A percentile compares a stretch with the other conserved stretches of the same genome.
Evolutionary conservation across 495 filamentous ascomycete species (phyloP).

Genomic region (Penicillium robsamsonii): DNA sequence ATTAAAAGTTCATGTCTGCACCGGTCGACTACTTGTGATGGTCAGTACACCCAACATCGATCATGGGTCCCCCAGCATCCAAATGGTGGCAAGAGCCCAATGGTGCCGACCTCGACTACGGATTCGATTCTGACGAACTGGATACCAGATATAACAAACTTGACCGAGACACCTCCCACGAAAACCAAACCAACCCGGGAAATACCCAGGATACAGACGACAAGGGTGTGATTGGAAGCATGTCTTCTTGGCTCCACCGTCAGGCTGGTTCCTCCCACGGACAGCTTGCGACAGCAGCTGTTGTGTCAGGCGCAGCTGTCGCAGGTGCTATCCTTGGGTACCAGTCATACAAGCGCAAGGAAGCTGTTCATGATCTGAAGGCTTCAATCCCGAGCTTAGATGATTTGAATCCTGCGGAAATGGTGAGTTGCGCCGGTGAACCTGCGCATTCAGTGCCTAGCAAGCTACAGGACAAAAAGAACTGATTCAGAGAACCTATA

Average conservation of each 20-base stretch:
- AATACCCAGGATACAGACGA: conserved; percentile 6
- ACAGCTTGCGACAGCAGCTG: conserved; percentile 73
- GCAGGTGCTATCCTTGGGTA: conserved; percentile 70
- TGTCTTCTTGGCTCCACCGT: conserved; percentile 59
- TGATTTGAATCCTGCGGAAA: conserved; percentile 43
- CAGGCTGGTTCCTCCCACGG: conserved; percentile 51
- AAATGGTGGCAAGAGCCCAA: conserved; percentile 28
- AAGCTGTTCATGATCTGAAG: conserved; percentile 66
- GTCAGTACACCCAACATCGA: conserved; percentile 9
- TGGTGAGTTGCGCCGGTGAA: conserved; percentile 24
- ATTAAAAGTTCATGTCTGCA: conserved; percentile 21
- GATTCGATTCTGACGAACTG: conserved; percentile 34
- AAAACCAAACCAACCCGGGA: conserved; percentile 6
- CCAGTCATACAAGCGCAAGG: conserved; percentile 61
- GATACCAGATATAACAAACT: conserved; percentile 24
- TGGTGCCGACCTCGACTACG: conserved; percentile 30
- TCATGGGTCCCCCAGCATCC: conserved; percentile 19
- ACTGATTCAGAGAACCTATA: conserved; percentile 32
- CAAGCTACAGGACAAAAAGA: neutral
- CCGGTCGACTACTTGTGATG: conserved; percentile 5
- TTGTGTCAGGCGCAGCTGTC: conserved; percentile 72
- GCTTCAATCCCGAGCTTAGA: conserved; percentile 63
- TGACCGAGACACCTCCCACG: conserved; percentile 13
- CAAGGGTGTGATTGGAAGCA: conserved; percentile 31
- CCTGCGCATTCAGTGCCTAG: neutral